Base-by-base conservation (phyloP, 768 basidiomycete species). In the Tricholoma sp. region DNA sequence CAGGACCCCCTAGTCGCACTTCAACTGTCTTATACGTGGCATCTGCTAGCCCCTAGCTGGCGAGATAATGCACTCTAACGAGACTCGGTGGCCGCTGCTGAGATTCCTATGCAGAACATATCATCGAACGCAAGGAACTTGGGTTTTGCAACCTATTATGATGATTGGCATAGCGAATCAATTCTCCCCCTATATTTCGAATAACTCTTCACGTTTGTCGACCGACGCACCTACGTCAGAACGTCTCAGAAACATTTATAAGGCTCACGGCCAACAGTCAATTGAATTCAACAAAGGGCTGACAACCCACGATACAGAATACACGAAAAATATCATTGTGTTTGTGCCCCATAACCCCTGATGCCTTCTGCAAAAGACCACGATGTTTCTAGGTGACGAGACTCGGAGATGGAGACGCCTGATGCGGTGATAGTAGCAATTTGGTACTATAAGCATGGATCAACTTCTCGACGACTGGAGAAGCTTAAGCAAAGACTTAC, bases 311-410 rank as follows among this genome's bases (percentile, higher is more conserved):
- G 32, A 12, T 35, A 49, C 56, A 58, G 51, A 27, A 59, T 59
- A 61, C 54, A 63, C 54, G 56, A 52, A 21, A 27, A 37, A 19
- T 24, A 35, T 74, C 78, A 95, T 79, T 93, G 89, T n/a, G 84
- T 88, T 76, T 96, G 92, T 29, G 90, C 80, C 24, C 94, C 94
- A 68, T 96, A 97, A 2, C 93, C 93, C 62, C 91, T 79, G 64
- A 98, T 87, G 19, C 84, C 86, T 71, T 98, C 96, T 14, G 94
- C 96, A 66, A 98, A 98, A 32, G 78, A 75, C 97, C 97, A 99
- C 21, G 83, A 74, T 1, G 96, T 97, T 60, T 87, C 81, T 4
- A 91, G 72, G 43, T 79, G 76, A 60, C 83, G 79, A 27, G 93
- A 84, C 59, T 92, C 93, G 0, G 91, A 89, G 57, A 99, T 91